Percentiles rank a stretch among this genome's conserved stretches.
These are phyloP conservation scores for Trichoderma pleuroti DNA, from an alignment of 2,329 filamentous ascomycete species.

Conservation along the genomic window DNA sequence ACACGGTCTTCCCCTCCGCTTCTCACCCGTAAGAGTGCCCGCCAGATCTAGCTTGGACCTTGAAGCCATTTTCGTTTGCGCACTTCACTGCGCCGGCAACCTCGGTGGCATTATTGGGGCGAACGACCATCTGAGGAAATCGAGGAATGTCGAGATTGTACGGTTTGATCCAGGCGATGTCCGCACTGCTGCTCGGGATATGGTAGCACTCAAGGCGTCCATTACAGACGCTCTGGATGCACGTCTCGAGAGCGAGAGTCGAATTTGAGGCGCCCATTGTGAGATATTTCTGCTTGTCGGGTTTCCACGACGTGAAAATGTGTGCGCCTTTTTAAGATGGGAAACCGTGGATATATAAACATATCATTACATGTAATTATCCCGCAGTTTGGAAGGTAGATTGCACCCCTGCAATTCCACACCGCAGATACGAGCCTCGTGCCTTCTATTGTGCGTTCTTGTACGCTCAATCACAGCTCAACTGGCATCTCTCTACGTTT, in stretches of 20 bases:
- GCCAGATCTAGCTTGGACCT: slow-evolving; percentile 60
- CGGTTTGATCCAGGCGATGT: slow-evolving; percentile 44
- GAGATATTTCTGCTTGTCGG: not conserved
- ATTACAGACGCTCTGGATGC: slow-evolving; percentile 46
- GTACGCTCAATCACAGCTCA: not conserved
- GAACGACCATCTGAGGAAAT: slow-evolving; percentile 53
- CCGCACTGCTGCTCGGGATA: not conserved
- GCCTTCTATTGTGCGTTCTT: not conserved
- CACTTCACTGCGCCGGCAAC: slow-evolving; percentile 57
- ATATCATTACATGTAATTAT: not conserved
- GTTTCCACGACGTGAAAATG: not conserved
- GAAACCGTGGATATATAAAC: not conserved
- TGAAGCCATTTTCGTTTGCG: slow-evolving; percentile 45
- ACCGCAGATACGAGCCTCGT: not conserved
- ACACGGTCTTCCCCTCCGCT: not conserved
- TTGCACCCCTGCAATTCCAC: not conserved
- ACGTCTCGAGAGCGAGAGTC: slow-evolving; percentile 41
- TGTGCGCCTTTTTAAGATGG: not conserved
- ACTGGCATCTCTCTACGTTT: not conserved
- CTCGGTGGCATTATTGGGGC: slow-evolving; percentile 51
- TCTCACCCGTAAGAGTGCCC: slow-evolving; percentile 61
- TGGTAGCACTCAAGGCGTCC: slow-evolving; percentile 39
- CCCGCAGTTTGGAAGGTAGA: not conserved
- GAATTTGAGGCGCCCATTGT: slow-evolving; percentile 27
- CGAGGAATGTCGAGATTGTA: slow-evolving; percentile 52